Base-by-base conservation (phyloP, 352 stramenopile species). In the Globisporangium okanoganense region DNA sequence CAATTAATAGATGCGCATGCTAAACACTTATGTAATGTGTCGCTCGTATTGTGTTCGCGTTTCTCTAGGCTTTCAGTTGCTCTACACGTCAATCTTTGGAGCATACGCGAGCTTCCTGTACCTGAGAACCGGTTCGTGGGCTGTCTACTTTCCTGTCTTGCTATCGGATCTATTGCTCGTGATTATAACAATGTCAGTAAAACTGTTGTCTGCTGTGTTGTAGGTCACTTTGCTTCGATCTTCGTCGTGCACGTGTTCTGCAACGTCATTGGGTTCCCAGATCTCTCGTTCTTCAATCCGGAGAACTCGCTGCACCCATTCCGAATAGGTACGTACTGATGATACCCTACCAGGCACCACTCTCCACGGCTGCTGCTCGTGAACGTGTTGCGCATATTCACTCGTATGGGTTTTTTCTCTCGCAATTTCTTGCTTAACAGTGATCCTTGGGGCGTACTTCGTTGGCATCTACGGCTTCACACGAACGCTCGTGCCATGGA, bases 31-130 rank as follows among this genome's bases (percentile, higher is more conserved):
- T 55, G 3, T 36, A 38, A 20, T 31, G 20, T 12, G 14, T 16
- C 1, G 43, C 4, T 29, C n/a, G 24, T 33, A 20, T 9, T 25
- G 5, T 22, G 8, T 53, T 35, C 20, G 18, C 38, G 14, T 12
- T 54, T 38, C 25, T 47, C 27, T n/a, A 94, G 83, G 82, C 14
- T 95, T 98, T 70, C 96, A 99, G 79, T 87, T 98, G 54, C 69
- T 90, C 35, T 99, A 99, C 70, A 99, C 96, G n/a, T 96, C 84
- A 5, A 68, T 99, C 16, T 99, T 99, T 79, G 96, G 96, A 58
- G 87, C 87, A 5, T 99, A 98, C 70, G 88, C 85, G n/a, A 95
- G 90, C 2, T 97, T 97, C 71, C 64, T 97, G 41, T 98, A 95
- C 70, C 64, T 98, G 41, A 78, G 91, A 72, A 98, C 92, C 58